Base-by-base conservation (phyloP, 2,329 filamentous ascomycete genomes). In the Calonectria multiphialidica region DNA sequence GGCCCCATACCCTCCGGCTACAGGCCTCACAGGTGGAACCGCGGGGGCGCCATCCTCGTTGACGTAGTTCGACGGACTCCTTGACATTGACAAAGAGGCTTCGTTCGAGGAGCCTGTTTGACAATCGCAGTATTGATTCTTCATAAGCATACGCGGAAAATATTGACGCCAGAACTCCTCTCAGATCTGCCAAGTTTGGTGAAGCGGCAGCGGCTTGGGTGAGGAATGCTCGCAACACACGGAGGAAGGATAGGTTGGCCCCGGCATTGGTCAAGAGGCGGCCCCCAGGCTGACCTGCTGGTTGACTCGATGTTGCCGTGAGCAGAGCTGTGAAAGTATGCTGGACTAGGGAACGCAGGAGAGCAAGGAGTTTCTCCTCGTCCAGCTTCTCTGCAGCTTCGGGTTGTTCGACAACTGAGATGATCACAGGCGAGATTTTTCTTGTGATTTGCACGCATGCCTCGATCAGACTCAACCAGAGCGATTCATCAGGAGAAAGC, bases 121-220 rank as follows among this genome's bases (percentile, higher is more conserved):
- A 95, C 3, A 99, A 90, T 2, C 90, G 89, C 23, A 99, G 89
- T 18, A 99, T 94, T 0, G 94, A 96, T 82, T 96, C 94, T 83
- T 99, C 97, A 81, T 98, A 98, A 0, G 95, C 93, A 81, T 99
- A 99, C 0, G 97, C 96, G 0, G 96, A 92, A 84, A 99, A 98
- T 68, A 99, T 96, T 15, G 96, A 97, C 1, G 91, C 88, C 2
- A 99, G 89, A 0, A 98, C 96, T 8, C 91, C 90, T 53, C 97
- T 93, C 3, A 99, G 89, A 81, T 98, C 95, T 1, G 95, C 93
- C 2, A 99, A 88, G 15, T 94, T 97, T 0, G 97, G 96, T 0
- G 95, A 97, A 21, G 93, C 92, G 28, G 91, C 89, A 0, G 95
- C 93, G 0, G 96, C 96, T 55, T 95, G 92, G 0, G 93, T 92